Base-by-base conservation (phyloP, 1,139 yeast genomes). In the Kluyveromyces sp. region DNA sequence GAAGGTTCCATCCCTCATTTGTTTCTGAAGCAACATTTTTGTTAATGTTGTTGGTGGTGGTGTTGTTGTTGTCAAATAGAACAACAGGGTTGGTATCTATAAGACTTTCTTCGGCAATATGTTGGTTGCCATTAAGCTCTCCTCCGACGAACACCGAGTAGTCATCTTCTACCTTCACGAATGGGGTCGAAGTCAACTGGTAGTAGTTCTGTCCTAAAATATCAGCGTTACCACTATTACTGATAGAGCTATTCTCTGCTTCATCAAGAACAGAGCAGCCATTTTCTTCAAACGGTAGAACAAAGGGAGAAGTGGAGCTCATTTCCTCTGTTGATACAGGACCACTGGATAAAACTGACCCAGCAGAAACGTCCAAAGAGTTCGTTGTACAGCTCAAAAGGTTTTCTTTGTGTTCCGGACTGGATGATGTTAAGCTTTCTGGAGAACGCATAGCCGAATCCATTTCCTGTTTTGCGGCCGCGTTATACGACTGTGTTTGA, bases 1-100 rank as follows among this genome's bases (percentile, higher is more conserved):
- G 50, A 40, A 55, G 50, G 41, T 55, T 53, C 54, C 57, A 55
- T 4, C 41, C 43, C 26, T 37, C 45, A 25, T 29, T 39, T 5
- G 44, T 43, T n/a, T 37, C 39, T 26, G 8, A 21, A 21, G 8
- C 15, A n/a, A 33, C 15, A 33, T 33, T 10, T 33, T 15, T 6
- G 21, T 35, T 35, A 5, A 15, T 25, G 37, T 35, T 35, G 25
- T 10, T 21, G 7, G 6, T 15, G n/a, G 7, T 15, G 25, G 4
- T 27, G 40, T 25, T 37, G 21, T 27, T 3, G 32, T 37, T 25
- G 31, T 15, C n/a, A 7, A 27, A n/a, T n/a, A 4, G 5, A 10
- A 4, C 26, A 25, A 29, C 41, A 26, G 8, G 15, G n/a, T 5
- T 10, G 34, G 15, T 33, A 10, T 7, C 8, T n/a, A 21, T 10